Base-by-base conservation (phyloP, 2,329 filamentous ascomycete species). In the Canariomyces notabilis region DNA sequence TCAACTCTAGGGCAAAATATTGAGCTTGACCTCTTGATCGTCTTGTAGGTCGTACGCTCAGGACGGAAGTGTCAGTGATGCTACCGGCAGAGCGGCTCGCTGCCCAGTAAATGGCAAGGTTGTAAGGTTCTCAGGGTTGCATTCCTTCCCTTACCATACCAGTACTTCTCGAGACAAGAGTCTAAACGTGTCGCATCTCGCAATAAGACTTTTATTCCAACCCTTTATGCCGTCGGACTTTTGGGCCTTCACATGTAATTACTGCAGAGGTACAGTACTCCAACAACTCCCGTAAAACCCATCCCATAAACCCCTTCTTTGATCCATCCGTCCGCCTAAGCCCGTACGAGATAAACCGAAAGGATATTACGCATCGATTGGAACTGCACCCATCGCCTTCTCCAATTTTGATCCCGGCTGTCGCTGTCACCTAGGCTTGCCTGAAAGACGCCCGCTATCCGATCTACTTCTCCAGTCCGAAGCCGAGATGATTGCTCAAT, bases 131-230 rank as follows among this genome's bases (percentile, higher is more conserved):
- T n/a, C n/a, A n/a, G n/a, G n/a, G n/a, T n/a, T n/a, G n/a, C n/a
- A n/a, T n/a, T n/a, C n/a, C n/a, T n/a, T n/a, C n/a, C n/a, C n/a
- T n/a, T n/a, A n/a, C n/a, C n/a, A n/a, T n/a, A n/a, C n/a, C n/a
- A n/a, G n/a, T n/a, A n/a, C n/a, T n/a, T n/a, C n/a, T n/a, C n/a
- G n/a, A 29, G 4, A 29, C 14, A 11, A 29, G 14, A 29, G 14
- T 11, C 26, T 9, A 8, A 6, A 36, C 22, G 23, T 48, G 32
- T 41, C 35, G 22, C 26, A 12, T 36, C 40, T 22, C 16, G 29
- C 31, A 21, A 36, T 11, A 29, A 22, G 18, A 37, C 26, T 43
- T 48, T 47, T 44, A 21, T 32, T 18, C 46, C 32, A 37, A 4
- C 26, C n/a, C 12, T 29, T 31, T 32, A 40, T 40, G n/a, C 38